A percentile compares a stretch with the other conserved stretches of the same genome.
phyloP scores from a whole-genome alignment of 106 monocot genomes.

The Dioscorea dumetorum region DNA sequence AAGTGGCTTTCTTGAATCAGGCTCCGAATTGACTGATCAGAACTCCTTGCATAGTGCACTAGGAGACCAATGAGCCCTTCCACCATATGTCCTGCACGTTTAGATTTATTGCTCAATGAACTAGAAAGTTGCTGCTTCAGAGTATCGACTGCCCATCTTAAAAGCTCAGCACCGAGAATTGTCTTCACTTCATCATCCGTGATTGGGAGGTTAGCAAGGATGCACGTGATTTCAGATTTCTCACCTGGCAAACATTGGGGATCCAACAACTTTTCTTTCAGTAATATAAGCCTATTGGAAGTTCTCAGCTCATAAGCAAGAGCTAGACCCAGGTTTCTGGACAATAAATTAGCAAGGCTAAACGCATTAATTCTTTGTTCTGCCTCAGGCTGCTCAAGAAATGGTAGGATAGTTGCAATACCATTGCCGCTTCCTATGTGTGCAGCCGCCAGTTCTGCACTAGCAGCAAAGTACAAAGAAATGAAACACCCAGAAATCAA shows the following conservation, averaged over 20 bases:
- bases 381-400: constrained; percentile 22
- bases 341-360: constrained; percentile 22
- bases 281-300: constrained; percentile 10
- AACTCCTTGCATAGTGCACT: constrained; percentile 30
- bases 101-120: constrained; percentile 17
- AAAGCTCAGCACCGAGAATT: constrained; percentile 26
- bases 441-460: constrained; percentile 26
- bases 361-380: constrained; percentile 21
- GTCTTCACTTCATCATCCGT: constrained; percentile 27
- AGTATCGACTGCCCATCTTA: constrained; percentile 24
- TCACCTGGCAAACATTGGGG: constrained; percentile 14
- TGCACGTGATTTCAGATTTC: constrained; percentile 27
- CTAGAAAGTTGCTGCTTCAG: constrained; percentile 20
- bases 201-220: constrained; percentile 31
- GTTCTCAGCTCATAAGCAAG: constrained; percentile 28
- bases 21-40: constrained; percentile 20
- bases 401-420: constrained; percentile 19
- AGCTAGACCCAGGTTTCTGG: constrained; percentile 27
- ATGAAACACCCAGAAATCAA: background rate
- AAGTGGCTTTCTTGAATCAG: constrained; percentile 34
- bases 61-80: constrained; percentile 46
- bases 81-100: constrained; percentile 13
- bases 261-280: constrained; percentile 33
- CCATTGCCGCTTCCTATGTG: constrained; percentile 27
- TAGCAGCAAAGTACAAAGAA: background rate